Conservation (phyloP, 2,329 filamentous ascomycete genomes). For the Byssochlamys sp. region DNA sequence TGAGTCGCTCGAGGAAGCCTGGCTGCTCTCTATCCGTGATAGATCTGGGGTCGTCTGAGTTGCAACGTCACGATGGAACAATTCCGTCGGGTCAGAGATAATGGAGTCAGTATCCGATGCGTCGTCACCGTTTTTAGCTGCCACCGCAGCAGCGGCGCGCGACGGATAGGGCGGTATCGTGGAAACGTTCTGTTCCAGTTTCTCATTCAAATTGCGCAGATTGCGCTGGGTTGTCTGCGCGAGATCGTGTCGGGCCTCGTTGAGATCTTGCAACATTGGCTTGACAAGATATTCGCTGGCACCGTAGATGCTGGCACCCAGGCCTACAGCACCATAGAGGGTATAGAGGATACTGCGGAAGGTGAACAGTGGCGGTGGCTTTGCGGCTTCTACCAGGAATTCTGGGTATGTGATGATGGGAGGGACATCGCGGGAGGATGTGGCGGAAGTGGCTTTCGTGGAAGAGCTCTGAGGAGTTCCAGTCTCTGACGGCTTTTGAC, state of each 20-base stretch:
- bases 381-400: conserved; percentile 50
- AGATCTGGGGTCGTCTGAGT: conserved; percentile 48
- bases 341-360: conserved; percentile 47
- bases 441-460: conserved; percentile 5
- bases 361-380: conserved; percentile 52
- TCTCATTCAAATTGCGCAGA: conserved; percentile 47
- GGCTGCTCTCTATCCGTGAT: conserved; percentile 15
- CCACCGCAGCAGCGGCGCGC: conserved; percentile 17
- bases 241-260: conserved; percentile 49
- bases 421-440: conserved; percentile 36
- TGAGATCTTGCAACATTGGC: conserved; percentile 48
- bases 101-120: conserved; percentile 35
- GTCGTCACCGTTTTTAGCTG: conserved; percentile 8
- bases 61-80: conserved; percentile 55
- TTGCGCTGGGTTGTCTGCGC: conserved; percentile 43
- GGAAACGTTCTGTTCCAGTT: conserved; percentile 44
- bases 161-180: conserved; percentile 35
- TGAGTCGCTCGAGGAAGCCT: conserved; percentile 7
- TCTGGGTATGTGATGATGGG: conserved; percentile 60
- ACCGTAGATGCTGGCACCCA: conserved; percentile 49
- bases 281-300: conserved; percentile 50
- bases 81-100: conserved; percentile 51
- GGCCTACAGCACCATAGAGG: conserved; percentile 46
- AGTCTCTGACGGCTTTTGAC: conserved; percentile 2
- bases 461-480: conserved; percentile 5